Evolutionary conservation across 768 basidiomycete genomes (phyloP), one percentile per base, ranked within the genome.

Genomic region (Mycena pura): DNA sequence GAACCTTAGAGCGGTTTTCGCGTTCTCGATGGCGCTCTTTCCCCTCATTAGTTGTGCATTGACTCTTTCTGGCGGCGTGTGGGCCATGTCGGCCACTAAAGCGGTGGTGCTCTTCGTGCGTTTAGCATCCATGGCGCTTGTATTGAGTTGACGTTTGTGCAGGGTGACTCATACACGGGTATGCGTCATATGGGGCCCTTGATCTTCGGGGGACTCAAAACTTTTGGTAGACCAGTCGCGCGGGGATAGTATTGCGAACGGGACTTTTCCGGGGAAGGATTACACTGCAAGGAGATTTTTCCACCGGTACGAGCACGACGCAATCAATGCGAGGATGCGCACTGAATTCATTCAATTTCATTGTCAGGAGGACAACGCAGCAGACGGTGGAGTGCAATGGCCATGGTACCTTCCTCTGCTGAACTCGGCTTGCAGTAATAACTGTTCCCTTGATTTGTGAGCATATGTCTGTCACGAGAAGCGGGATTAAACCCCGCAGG

Each of bases 331-430:
- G 3, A 29, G 5, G n/a, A n/a, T n/a, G n/a, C n/a, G n/a, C n/a
- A n/a, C n/a, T 31, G 25, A 22, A 34, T 40, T 14, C 4, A n/a
- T 27, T 22, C 34, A 8, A n/a, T 17, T 31, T 21, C 27, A 68
- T n/a, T n/a, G n/a, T n/a, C n/a, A n/a, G 68, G 55, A 53, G 4
- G 69, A 70, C 38, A 60, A 52, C 2, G 62, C 69, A 15, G 69
- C 67, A 10, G 67, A 70, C 29, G 69, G 69, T 8, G 69, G 69
- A 14, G 49, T 70, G 1, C 69, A 70, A 34, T 70, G 69, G 69
- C 68, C 69, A 24, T 67, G 65, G 65, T 68, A 60, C 55, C 19
- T n/a, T 54, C 2, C 8, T 21, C 6, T 17, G n/a, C 6, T n/a
- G 17, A 6, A 22, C 19, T 40, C 28, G 27, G 17, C 22, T 22